Base-by-base conservation (phyloP, 2,329 filamentous ascomycete species). In the Penicillium sp. region DNA sequence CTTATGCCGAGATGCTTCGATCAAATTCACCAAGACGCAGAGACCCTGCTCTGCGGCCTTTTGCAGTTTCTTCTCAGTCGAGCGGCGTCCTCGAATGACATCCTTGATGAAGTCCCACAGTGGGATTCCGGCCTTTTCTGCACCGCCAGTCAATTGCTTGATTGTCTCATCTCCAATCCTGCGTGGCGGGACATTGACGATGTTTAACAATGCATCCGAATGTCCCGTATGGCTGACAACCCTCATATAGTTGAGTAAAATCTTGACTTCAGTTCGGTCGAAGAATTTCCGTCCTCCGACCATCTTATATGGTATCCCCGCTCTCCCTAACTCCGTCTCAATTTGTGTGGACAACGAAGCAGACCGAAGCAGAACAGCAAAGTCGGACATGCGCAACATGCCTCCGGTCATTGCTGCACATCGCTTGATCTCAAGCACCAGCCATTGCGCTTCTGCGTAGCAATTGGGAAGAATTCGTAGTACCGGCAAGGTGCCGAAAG, bases 241-340 rank as follows among this genome's bases (percentile, higher is more conserved):
- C 28, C 90, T 82, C 12, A 97, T 76, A 65, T 99, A 97, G 65
- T 96, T 90, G 3, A 97, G 72, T 0, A 97, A 67, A 6, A 89
- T 78, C 67, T 93, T 95, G 64, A 97, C 86, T 66, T 99, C 92
- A 3, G 83, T 80, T 43, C 93, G 83, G 59, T 99, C 93, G 63
- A 95, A 97, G 67, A 99, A 99, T 50, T 88, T 87, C 54, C 83
- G 82, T 2, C 93, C 92, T 61, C 87, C 92, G 43, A 97, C 85
- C 91, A 97, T 96, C 41, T 84, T 84, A 69, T 97, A 99, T 0
- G 90, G 80, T 34, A 97, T 83, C 1, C 90, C 89, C 10, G 83
- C 82, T 61, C 86, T 89, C 12, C 87, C 89, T 34, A 97, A 75
- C 2, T 86, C 86, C 18, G 84, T 80, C 71, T 99, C 92, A 33